Evolutionary conservation across 2,329 filamentous ascomycete genomes (phyloP).

Genomic region (Corinectria fuckeliana): DNA sequence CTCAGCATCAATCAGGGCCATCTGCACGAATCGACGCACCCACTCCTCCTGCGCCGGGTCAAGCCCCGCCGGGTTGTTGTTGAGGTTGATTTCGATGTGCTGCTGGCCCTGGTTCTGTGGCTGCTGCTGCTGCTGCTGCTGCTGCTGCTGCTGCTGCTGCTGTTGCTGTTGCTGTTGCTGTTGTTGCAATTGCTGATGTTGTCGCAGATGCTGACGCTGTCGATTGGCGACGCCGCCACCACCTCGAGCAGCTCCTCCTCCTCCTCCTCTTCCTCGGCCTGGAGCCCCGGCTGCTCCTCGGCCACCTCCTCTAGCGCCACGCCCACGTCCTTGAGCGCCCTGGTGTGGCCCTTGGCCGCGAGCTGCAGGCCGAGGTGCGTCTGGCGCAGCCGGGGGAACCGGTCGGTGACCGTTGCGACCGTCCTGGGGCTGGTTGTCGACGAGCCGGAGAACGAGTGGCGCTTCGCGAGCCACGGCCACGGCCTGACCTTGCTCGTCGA

Average conservation of each 20-base stretch:
- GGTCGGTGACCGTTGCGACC: slow-evolving; percentile 33
- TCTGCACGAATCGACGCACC: slow-evolving; percentile 61
- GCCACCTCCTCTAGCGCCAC: slow-evolving; percentile 16
- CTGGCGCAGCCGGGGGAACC: slow-evolving; percentile 40
- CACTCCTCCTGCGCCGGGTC: slow-evolving; percentile 58
- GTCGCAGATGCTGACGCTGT: slow-evolving; percentile 33
- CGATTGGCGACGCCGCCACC: slow-evolving; percentile 23
- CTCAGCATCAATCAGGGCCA: slow-evolving; percentile 61
- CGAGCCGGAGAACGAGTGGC: slow-evolving; percentile 62
- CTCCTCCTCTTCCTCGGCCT: slow-evolving; percentile 22
- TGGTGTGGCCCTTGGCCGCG: slow-evolving; percentile 36
- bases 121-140: slow-evolving; percentile 24
- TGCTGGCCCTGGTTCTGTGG: slow-evolving; percentile 32
- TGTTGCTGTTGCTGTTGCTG: slow-evolving; percentile 13
- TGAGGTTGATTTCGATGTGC: slow-evolving; percentile 6
- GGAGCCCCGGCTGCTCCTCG: slow-evolving; percentile 31
- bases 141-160: slow-evolving; percentile 26
- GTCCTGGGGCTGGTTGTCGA: slow-evolving; percentile 45
- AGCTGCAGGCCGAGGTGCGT: slow-evolving; percentile 38
- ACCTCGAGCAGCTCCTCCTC: slow-evolving; percentile 25
- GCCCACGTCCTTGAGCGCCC: slow-evolving; percentile 28
- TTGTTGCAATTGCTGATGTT: slow-evolving; percentile 23
- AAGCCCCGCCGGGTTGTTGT: slow-evolving; percentile 43
- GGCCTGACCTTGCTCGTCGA: slow-evolving; percentile 39
- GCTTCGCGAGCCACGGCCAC: slow-evolving; percentile 61